Evolutionary conservation across 768 basidiomycete species (phyloP).

Genomic region (Pholiota microspora): DNA sequence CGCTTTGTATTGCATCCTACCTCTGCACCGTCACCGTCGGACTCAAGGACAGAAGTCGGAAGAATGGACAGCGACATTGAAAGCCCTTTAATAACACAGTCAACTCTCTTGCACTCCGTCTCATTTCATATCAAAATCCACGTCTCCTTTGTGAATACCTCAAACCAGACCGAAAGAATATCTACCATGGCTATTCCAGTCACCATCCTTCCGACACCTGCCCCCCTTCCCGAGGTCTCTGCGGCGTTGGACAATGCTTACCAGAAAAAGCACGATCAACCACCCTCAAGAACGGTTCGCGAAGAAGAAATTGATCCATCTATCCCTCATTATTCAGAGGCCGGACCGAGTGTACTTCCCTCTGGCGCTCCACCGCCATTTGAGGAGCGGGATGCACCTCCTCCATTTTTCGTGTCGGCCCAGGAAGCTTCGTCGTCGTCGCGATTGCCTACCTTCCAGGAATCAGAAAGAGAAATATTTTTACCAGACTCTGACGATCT

Average conservation of each 20-base stretch:
- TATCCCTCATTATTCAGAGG: slow-evolving; percentile 68
- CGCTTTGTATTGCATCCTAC: slow-evolving; percentile 79
- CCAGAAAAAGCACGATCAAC: slow-evolving; percentile 85
- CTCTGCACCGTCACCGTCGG: slow-evolving; percentile 47
- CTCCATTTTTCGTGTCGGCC: slow-evolving; percentile 61
- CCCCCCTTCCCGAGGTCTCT: slow-evolving; percentile 80
- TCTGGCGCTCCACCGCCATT: slow-evolving; percentile 77
- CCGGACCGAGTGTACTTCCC: slow-evolving; percentile 71
- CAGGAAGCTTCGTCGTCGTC: slow-evolving; percentile 59
- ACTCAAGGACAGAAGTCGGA: slow-evolving; percentile 42
- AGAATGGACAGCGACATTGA: slow-evolving; percentile 58
- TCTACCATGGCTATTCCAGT: slow-evolving; percentile 68
- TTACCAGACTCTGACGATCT: slow-evolving; percentile 49
- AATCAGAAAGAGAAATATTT: slow-evolving; percentile 76
- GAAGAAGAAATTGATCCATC: slow-evolving; percentile 61
- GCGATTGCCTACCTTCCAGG: slow-evolving; percentile 70
- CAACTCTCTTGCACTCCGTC: slow-evolving; percentile 80
- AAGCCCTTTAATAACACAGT: slow-evolving; percentile 76
- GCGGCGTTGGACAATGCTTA: slow-evolving; percentile 71
- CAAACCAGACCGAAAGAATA: slow-evolving; percentile 64
- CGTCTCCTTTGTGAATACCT: slow-evolving; percentile 74
- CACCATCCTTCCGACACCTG: slow-evolving; percentile 68
- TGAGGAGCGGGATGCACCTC: slow-evolving; percentile 80
- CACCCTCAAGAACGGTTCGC: slow-evolving; percentile 69
- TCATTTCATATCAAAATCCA: slow-evolving; percentile 73